A percentile compares a stretch with the other conserved stretches of the same genome.
These are phyloP conservation scores for Penicillium dipodomyicola DNA, from an alignment of 495 filamentous ascomycete species.

Conservation along the genomic window DNA sequence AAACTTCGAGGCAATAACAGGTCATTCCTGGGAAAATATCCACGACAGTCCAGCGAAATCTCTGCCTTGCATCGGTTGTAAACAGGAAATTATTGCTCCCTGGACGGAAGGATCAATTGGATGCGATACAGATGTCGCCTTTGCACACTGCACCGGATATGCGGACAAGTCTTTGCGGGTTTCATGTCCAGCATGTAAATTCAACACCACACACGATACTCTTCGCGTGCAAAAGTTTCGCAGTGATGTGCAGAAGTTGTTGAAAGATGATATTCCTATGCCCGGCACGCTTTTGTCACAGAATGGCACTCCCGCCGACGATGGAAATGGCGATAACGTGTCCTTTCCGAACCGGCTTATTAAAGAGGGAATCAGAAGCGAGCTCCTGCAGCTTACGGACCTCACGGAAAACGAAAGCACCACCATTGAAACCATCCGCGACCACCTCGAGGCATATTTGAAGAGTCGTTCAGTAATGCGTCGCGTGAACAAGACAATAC, in stretches of 20 bases:
- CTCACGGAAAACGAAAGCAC: slow-evolving; percentile 9
- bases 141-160: slow-evolving; percentile 48
- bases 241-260: slow-evolving; percentile 28
- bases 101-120: slow-evolving; percentile 59
- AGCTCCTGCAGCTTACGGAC: slow-evolving; percentile 35
- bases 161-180: slow-evolving; percentile 58
- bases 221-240: slow-evolving; percentile 27
- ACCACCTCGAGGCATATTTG: slow-evolving; percentile 17
- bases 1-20: slow-evolving; percentile 52
- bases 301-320: slow-evolving; percentile 28
- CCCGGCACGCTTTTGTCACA: slow-evolving; percentile 59
- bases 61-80: slow-evolving; percentile 36
- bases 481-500: slow-evolving; percentile 13
- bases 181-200: slow-evolving; percentile 47
- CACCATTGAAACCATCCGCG: slow-evolving; percentile 20
- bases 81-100: background rate
- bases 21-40: slow-evolving; percentile 55
- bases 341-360: slow-evolving; percentile 62
- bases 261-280: slow-evolving; percentile 50
- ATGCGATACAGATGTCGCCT: slow-evolving; percentile 20
- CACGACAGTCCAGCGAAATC: slow-evolving; percentile 48
- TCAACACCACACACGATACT: slow-evolving; percentile 45
- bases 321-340: background rate
- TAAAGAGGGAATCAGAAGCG: slow-evolving; percentile 32
- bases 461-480: slow-evolving; percentile 15